Base-by-base conservation (phyloP, 768 basidiomycete species). In the Tulasnella sp. region DNA sequence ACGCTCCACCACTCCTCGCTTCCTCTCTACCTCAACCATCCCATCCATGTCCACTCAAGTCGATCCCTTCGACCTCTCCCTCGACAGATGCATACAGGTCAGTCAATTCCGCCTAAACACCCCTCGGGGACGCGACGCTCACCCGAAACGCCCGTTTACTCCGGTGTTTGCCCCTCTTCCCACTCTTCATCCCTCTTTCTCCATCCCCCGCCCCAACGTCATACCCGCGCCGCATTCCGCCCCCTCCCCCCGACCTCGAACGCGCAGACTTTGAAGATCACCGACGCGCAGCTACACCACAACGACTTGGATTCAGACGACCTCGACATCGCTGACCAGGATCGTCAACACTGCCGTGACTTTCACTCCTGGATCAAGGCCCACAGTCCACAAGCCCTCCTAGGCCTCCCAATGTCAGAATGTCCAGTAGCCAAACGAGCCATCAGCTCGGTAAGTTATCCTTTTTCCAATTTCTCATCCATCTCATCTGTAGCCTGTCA, bases 341-440 rank as follows among this genome's bases (percentile, higher is more conserved):
- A 67, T 67, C 61, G 61, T 35, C 61, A 67, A 35, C 61, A 67
- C 61, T 67, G 61, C 32, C 61, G 26, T 35, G 61, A 67, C 61
- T 67, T 67, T 26, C 61, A 67, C 32, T 67, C 61, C 61, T 67
- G 61, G 61, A 67, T 67, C 61, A 67, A 67, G 61, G 26, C n/a
- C 15, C 61, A 67, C 32, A 67, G 32, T 67, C 61, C 61, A 26
- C 61, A 67, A 67, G 61, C 61, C 10, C 61, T 67, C 61, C 29
- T 16, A 67, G 61, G 61, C 61, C 61, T 67, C 61, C 3, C 61
- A 67, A 67, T 67, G 61, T 11, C 61, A 67, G 29, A 67, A 67
- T 67, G 61, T 67, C 61, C 61, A 35, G 13, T 67, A 29, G 11
- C 61, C 2, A 67, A 32, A 67, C 61, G 61, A 67, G 61, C 61